phyloP scores from a whole-genome alignment of 345 rosid genomes.

The Ailanthus altissimus region DNA sequence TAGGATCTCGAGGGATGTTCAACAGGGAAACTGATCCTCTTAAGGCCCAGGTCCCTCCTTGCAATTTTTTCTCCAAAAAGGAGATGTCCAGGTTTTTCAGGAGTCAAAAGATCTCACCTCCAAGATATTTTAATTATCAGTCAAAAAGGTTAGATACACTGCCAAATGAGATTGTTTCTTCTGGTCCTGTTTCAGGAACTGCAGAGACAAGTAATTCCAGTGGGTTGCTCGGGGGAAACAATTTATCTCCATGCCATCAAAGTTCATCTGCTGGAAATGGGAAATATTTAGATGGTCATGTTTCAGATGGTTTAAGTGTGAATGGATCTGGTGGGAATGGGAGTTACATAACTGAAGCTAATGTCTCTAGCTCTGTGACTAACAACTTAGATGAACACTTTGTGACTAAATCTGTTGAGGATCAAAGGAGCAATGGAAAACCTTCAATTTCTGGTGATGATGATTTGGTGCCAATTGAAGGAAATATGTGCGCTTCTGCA shows the following conservation, averaged over 20 bases:
- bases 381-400: conserved; percentile 33
- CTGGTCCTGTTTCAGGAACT: conserved; percentile 25
- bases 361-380: conserved; percentile 33
- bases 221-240: conserved; percentile 31
- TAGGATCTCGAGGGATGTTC: conserved; percentile 36
- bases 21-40: conserved; percentile 61
- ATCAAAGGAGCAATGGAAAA: conserved; percentile 30
- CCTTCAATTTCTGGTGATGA: conserved; percentile 55
- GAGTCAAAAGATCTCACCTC: conserved; percentile 56
- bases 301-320: conserved; percentile 30
- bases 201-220: conserved; percentile 41
- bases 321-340: conserved; percentile 31
- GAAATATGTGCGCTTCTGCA: conserved; percentile 94
- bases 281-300: conserved; percentile 38
- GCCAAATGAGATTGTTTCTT: conserved; percentile 30
- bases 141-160: conserved; percentile 38
- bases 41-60: conserved; percentile 81
- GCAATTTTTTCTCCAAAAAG: conserved; percentile 70
- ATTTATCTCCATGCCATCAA: conserved; percentile 29
- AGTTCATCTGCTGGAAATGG: conserved; percentile 35
- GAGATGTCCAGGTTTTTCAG: conserved; percentile 78
- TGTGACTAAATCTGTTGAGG: conserved; percentile 37
- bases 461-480: conserved; percentile 60
- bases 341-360: conserved; percentile 28
- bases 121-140: conserved; percentile 47